Evolutionary conservation across 1,284 basidiomycete genomes (phyloP).

Genomic region (Fomitiporia mediterranea): DNA sequence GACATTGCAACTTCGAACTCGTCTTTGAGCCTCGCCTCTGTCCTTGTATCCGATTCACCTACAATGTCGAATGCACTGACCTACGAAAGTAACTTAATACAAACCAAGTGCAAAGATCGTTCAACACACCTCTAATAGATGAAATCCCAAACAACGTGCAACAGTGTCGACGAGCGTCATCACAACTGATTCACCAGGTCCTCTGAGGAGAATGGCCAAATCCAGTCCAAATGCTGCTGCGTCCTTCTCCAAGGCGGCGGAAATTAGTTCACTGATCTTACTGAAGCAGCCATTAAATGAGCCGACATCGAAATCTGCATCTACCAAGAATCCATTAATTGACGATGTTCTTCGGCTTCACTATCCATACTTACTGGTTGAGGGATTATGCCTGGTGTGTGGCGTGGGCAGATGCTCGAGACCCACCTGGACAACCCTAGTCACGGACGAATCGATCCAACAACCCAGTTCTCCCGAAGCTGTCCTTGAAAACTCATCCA

Average conservation of each 20-base stretch:
- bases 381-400: constrained; percentile 52
- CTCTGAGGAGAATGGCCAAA: constrained; percentile 69
- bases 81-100: constrained; percentile 36
- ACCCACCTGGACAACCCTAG: constrained; percentile 78
- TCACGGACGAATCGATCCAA: constrained; percentile 71
- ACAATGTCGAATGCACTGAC: constrained; percentile 84
- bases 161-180: constrained; percentile 54
- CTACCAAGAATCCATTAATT: too few relatives aligned
- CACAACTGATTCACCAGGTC: constrained; percentile 73
- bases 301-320: constrained; percentile 18
- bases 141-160: constrained; percentile 65
- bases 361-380: constrained; percentile 38
- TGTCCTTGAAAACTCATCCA: constrained; percentile 46
- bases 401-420: constrained; percentile 68
- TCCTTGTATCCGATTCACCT: constrained; percentile 77
- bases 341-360: too few relatives aligned
- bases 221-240: constrained; percentile 58
- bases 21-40: constrained; percentile 72
- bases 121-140: constrained; percentile 68
- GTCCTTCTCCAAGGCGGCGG: constrained; percentile 50
- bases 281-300: constrained; percentile 28
- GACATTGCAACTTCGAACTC: constrained; percentile 76
- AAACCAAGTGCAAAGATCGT: not conserved
- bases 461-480: constrained; percentile 76
- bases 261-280: constrained; percentile 47